Evolutionary conservation across 179 eudicot genomes (phyloP), one percentile per base, ranked within the genome.

Genomic region (Carnegiea gigantea): DNA sequence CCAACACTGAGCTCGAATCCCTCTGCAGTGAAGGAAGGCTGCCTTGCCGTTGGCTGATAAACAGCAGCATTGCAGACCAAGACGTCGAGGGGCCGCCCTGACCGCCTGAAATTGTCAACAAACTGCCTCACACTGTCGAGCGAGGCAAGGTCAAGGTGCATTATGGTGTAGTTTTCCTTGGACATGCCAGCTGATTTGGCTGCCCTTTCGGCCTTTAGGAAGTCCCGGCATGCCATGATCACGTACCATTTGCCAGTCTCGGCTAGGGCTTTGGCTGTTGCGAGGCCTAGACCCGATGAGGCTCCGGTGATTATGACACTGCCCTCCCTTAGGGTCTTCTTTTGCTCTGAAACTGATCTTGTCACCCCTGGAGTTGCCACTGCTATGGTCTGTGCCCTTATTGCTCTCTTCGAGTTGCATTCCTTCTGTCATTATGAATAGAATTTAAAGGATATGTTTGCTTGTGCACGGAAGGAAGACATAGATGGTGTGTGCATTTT

Each of bases 1-100:
- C 88, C 95, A 36, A 92, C 92, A 79, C 95, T 92, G 70, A 90
- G 83, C 86, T 92, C 95, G 82, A 92, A 92, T 3, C 95, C 95
- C 30, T 92, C 95, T 82, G 93, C 93, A 1, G 88, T 84, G 20
- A 76, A 92, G 18, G 87, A 82, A 1, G 95, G 89, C 78, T 87
- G 88, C 79, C 84, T 85, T 3, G 95, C 95, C 68, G 95, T 92
- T 4, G 93, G 95, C 20, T 67, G 82, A 80, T 90, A 93, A 21
- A 93, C 88, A 15, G 97, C 97, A 17, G 97, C 97, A 85, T 93
- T 93, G 77, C 97, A 93, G 1, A 93, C 95, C 70, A 93, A 79
- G 1, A 88, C 93, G 79, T 93, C 97, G 44, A 93, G 91, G 0
- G 97, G 90, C 70, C 88, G 81, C 14, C 82, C 95, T 0, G 91